Conservation (phyloP, 2,329 filamentous ascomycete genomes). For the Monosporascus sp. region DNA sequence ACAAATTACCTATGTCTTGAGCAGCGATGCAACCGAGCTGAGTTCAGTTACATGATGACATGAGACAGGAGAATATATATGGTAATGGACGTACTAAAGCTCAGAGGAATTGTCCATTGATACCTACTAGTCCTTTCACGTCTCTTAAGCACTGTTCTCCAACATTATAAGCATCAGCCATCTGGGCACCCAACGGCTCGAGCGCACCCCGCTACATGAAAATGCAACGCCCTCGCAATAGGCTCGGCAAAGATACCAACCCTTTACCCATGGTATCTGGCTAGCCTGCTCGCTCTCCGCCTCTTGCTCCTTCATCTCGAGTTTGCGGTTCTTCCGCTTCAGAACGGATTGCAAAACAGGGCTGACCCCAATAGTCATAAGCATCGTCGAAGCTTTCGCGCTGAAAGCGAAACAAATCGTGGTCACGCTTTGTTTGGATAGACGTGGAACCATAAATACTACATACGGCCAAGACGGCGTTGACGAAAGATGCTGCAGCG, state of each 20-base stretch:
- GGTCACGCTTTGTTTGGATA: slow-evolving; percentile 18
- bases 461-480: slow-evolving; percentile 16
- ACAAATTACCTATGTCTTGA: too few species aligned
- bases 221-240: background rate
- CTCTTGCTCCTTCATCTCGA: slow-evolving; percentile 13
- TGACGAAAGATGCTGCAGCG: slow-evolving; percentile 17
- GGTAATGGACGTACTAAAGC: too few species aligned
- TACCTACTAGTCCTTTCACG: background rate
- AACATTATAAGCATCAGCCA: background rate
- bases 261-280: slow-evolving; percentile 4
- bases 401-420: slow-evolving; percentile 20
- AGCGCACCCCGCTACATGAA: too few species aligned
- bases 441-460: slow-evolving; percentile 20
- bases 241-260: slow-evolving; percentile 9
- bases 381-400: slow-evolving; percentile 19
- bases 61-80: too few species aligned
- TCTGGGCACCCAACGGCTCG: too few species aligned
- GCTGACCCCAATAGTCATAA: slow-evolving; percentile 15
- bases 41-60: too few species aligned
- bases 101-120: too few species aligned
- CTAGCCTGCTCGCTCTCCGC: slow-evolving; percentile 6
- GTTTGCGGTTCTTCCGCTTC: slow-evolving; percentile 15
- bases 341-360: slow-evolving; percentile 16
- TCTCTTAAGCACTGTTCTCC: background rate
- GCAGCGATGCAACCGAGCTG: too few species aligned